Evolutionary conservation across 768 basidiomycete species (phyloP), one percentile per base, ranked within the genome.

Genomic region (Amanita rubescens): DNA sequence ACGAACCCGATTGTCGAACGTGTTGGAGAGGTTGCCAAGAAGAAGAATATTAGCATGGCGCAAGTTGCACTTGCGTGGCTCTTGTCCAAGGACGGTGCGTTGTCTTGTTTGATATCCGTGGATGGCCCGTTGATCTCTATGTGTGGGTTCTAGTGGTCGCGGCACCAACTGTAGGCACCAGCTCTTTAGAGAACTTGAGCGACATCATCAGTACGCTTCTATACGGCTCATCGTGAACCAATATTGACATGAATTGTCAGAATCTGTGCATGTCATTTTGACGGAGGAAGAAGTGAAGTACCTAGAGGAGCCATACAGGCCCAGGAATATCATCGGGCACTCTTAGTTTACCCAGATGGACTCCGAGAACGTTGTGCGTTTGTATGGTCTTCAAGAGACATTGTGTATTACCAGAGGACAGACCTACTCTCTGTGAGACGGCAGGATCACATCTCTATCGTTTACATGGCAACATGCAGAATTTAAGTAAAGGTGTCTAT

Each of bases 31-130:
- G 65, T 85, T 49, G 77, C 82, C 2, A 78, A 77, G 59, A 71
- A 74, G 39, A 74, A 72, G 42, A 71, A 71, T 4, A 63, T 73
- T 8, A 74, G 69, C 27, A 85, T 86, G 84, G 79, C 80, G 0
- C 79, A 81, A 55, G 64, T 82, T 7, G 69, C 78, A 2, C 57
- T 80, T 22, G 78, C 80, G 10, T 84, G 81, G 81, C 64, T 69
- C 4, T 56, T 79, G 48, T 60, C 71, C 2, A 74, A 74, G 57
- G 67, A 72, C n/a, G 70, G 71, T 69, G 52, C 8, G 65, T 34
- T 35, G 2, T 10, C 1, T 42, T 11, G 19, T 24, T 8, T n/a
- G 12, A 45, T 20, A 14, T 48, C 17, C 25, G 9, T 5, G 30
- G 24, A 39, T 32, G 33, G 17, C 4, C n/a, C n/a, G 3, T 19